Evolutionary conservation across 768 basidiomycete species (phyloP).

Genomic region (Leccinellum rugosiceps): DNA sequence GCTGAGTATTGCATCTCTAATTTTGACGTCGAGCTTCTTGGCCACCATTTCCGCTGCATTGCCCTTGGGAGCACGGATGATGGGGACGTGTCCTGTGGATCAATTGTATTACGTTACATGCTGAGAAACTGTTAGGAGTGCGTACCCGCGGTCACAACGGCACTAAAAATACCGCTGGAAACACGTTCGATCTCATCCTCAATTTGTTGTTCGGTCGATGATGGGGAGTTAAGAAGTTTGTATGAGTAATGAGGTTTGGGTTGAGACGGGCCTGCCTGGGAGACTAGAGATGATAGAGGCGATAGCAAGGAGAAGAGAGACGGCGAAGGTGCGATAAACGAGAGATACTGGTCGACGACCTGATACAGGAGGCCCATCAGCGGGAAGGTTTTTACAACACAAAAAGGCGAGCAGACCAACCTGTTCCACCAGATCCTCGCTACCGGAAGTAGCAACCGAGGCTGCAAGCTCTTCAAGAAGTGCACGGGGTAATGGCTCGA

Average conservation of each 20-base stretch:
- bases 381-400: background rate
- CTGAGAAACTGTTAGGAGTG: background rate
- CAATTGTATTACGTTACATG: background rate
- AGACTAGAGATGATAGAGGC: constrained; percentile 40
- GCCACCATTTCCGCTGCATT: constrained; percentile 99
- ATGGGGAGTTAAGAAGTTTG: constrained; percentile 85
- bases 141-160: constrained; percentile 81
- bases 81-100: background rate
- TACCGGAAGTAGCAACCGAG: constrained; percentile 79
- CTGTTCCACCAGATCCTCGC: constrained; percentile 78
- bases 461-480: constrained; percentile 93
- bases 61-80: constrained; percentile 77
- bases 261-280: constrained; percentile 34
- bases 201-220: constrained; percentile 85
- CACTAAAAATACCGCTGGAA: constrained; percentile 87
- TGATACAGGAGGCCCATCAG: constrained; percentile 29
- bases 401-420: constrained; percentile 34
- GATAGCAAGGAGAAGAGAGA: constrained; percentile 90
- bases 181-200: constrained; percentile 92
- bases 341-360: constrained; percentile 95
- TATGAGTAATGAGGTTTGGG: constrained; percentile 61
- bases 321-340: constrained; percentile 91
- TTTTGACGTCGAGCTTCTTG: constrained; percentile 88
- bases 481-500: constrained; percentile 84
- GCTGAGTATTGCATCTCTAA: constrained; percentile 78